Conservation (phyloP, 2,329 filamentous ascomycete species). For the Pyrenochaeta sp. region DNA sequence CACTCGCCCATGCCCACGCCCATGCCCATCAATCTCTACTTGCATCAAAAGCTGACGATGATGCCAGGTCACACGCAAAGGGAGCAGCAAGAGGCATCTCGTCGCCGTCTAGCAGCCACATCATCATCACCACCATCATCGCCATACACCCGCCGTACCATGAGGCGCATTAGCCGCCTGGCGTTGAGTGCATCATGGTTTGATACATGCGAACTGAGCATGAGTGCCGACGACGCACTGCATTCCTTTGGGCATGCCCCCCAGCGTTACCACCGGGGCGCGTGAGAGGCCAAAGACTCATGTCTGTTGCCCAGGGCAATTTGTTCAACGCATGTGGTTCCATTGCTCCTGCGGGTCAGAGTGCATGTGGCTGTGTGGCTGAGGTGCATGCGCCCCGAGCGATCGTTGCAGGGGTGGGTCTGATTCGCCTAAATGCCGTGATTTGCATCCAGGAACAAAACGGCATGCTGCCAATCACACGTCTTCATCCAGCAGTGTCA, state of each 20-base stretch:
- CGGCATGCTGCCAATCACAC: not conserved
- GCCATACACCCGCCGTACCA: slow-evolving; percentile 19
- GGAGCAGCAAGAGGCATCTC: slow-evolving; percentile 15
- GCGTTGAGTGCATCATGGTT: slow-evolving; percentile 14
- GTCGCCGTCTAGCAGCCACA: slow-evolving; percentile 17
- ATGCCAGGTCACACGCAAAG: slow-evolving; percentile 16
- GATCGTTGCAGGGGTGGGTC: slow-evolving; percentile 24
- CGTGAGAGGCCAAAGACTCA: not conserved
- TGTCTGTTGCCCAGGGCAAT: not conserved
- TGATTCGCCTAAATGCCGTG: slow-evolving; percentile 15
- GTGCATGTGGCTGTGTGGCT: slow-evolving; percentile 22
- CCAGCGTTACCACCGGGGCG: not conserved
- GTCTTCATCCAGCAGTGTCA: not conserved
- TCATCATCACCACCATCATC: slow-evolving; percentile 20
- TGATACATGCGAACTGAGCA: not conserved
- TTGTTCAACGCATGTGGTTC: slow-evolving; percentile 10
- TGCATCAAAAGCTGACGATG: slow-evolving; percentile 3
- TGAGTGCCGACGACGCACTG: not conserved
- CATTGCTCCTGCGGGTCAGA: slow-evolving; percentile 14
- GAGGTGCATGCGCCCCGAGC: slow-evolving; percentile 16
- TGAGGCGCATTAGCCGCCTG: slow-evolving; percentile 29
- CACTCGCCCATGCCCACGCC: not conserved
- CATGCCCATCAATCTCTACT: not conserved
- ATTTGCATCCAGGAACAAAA: slow-evolving; percentile 23
- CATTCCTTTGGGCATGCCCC: not conserved